Evolutionary conservation across 306 rosid genomes (phyloP), one percentile per base, ranked within the genome.

Genomic region (Quercus rubra): DNA sequence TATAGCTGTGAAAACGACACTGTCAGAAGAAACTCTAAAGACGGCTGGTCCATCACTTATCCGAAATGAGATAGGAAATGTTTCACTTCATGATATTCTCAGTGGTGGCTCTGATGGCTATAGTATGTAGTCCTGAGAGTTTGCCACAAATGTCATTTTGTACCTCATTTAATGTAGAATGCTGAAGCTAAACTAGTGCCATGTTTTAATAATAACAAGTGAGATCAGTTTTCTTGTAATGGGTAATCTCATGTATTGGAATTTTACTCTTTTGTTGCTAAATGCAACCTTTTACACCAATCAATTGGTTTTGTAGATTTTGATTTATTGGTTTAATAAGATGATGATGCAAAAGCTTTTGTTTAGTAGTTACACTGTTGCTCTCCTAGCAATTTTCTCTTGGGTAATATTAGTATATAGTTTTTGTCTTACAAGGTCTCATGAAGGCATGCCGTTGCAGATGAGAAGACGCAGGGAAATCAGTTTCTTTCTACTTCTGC

Each of bases 1-100:
- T 46, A 91, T 95, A 79, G 97, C 97, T 80, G 97, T 95, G 80
- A 90, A 85, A 82, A 95, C 99, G 54, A 90, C 99, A 73, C 81
- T 95, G 74, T 88, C 99, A 21, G 96, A 95, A 12, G 96, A 90
- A 80, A 82, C 62, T 82, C 76, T 92, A 74, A 84, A 80, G 83
- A 66, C 90, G 58, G 97, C 97, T 74, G 85, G 85, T 51, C 99
- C 98, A 62, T 75, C 88, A 56, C 87, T 92, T 64, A 90, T 95
- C 84, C 92, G 97, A 76, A 89, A 86, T 81, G 92, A 90, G 74
- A 95, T 95, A 80, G 98, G 97, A 87, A 86, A 78, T 81, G 73
- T 95, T 88, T 91, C 99, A 46, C 91, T 95, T 67, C 88, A 85
- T 79, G 99, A 95, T 79, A 91, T 95, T 89, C 92, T 92, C 87